phyloP scores from a whole-genome alignment of 257 asterid species.

The Solanum chilense region DNA sequence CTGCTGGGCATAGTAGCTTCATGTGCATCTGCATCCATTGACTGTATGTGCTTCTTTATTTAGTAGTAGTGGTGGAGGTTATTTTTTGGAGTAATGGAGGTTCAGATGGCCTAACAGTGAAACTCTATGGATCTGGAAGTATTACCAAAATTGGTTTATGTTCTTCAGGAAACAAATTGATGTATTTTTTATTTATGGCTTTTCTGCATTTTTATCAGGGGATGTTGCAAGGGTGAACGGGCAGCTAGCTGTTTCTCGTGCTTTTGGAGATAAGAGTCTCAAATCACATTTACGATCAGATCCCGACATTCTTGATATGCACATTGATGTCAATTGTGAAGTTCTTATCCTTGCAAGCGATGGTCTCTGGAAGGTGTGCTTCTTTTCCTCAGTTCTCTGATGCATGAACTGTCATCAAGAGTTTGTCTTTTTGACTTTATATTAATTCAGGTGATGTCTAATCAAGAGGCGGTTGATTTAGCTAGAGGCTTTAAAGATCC shows the following conservation, averaged over 20 bases:
- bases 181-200: neutral
- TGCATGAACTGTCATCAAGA: neutral
- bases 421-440: neutral
- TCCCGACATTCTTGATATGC: slow-evolving; percentile 21
- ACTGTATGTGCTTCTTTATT: neutral
- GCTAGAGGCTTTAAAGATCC: slow-evolving; percentile 17
- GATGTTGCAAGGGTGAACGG: slow-evolving; percentile 36
- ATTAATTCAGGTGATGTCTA: slow-evolving; percentile 23
- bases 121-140: neutral
- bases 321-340: slow-evolving; percentile 20
- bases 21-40: neutral
- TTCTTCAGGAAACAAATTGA: neutral
- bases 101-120: neutral
- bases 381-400: neutral
- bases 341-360: slow-evolving; percentile 32
- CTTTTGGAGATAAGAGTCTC: slow-evolving; percentile 35
- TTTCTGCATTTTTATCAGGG: slow-evolving; percentile 9
- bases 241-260: slow-evolving; percentile 40
- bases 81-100: neutral
- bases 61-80: neutral
- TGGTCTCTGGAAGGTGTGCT: slow-evolving; percentile 35
- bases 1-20: neutral
- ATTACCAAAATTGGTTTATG: neutral
- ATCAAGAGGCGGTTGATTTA: slow-evolving; percentile 33
- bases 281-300: slow-evolving; percentile 33